Evolutionary conservation across 2,329 filamentous ascomycete genomes (phyloP), one percentile per base, ranked within the genome.

Genomic region (Cladobotryum mycophilum): DNA sequence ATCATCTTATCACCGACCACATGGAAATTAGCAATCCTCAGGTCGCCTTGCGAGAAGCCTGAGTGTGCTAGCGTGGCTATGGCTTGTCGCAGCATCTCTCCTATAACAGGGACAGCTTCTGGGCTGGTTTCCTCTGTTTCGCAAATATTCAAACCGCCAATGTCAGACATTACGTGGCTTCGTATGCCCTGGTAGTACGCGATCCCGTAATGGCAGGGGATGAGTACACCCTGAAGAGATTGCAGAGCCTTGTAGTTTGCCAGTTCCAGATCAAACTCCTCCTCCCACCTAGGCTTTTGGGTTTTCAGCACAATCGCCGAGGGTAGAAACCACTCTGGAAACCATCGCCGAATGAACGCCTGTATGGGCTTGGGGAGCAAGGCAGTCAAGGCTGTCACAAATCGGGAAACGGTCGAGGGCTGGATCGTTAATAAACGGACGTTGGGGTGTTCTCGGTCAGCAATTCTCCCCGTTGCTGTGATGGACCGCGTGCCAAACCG

Each of bases 1-100:
- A 60, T 53, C 41, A 58, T 52, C 38, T 53, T 53, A 4, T 51
- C 52, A 13, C 47, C 47, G 11, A 58, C 50, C 5, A 60, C 36
- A 7, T 56, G 56, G 18, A 58, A 60, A 20, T 59, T 56, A 30
- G 58, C 59, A 1, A 60, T 51, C 40, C 58, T 60, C 7, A 48
- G 47, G 48, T 60, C 58, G 35, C 59, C 57, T n/a, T 58, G 57
- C 13, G 37, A 51, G 18, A 58, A 49, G 40, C 57, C 55, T 5
- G 49, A 38, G 15, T 44, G 44, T 4, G 52, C 51, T 22, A 60
- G 56, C 25, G 54, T 48, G 56, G 56, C 1, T 57, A 65, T 22
- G 47, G 60, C 34, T 41, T 64, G 22, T 57, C 62, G 4, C 55
- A 63, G 30, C 55, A 59, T 58, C 57, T 58, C 5, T 52, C 63